Conservation (phyloP, 768 basidiomycete genomes). For the Phallus indusiatus region DNA sequence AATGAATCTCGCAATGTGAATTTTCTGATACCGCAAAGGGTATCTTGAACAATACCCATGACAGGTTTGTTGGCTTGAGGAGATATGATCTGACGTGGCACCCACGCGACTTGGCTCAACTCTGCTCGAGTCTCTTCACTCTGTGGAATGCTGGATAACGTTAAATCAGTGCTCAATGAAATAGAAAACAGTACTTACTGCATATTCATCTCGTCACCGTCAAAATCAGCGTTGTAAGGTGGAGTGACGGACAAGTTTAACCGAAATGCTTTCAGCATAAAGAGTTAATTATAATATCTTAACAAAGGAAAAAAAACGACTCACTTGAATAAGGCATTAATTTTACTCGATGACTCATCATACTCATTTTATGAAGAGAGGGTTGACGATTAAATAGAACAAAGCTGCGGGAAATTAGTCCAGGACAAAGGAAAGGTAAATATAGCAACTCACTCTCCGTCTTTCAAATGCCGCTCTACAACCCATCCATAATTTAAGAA, state of each 20-base stretch:
- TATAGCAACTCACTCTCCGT: slow-evolving; percentile 80
- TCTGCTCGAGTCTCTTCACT: slow-evolving; percentile 98
- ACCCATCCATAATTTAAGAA: slow-evolving; percentile 98
- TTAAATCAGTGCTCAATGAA: slow-evolving; percentile 3
- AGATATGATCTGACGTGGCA: slow-evolving; percentile 95
- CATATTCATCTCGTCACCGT: slow-evolving; percentile 99
- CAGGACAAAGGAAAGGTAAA: neutral
- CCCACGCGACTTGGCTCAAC: slow-evolving; percentile 97
- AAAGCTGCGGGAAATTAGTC: slow-evolving; percentile 36
- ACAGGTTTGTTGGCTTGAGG: slow-evolving; percentile 99
- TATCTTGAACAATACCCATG: slow-evolving; percentile 99
- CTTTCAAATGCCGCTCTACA: slow-evolving; percentile 93
- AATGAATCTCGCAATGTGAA: slow-evolving; percentile 94
- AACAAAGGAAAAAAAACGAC: slow-evolving; percentile 22
- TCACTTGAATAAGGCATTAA: slow-evolving; percentile 96
- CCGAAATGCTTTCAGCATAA: slow-evolving; percentile 49
- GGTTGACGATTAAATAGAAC: slow-evolving; percentile 98
- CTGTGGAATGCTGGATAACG: slow-evolving; percentile 70
- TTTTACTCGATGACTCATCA: slow-evolving; percentile 98
- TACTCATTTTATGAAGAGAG: slow-evolving; percentile 98
- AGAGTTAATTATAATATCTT: slow-evolving; percentile 7
- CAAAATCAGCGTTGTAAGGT: slow-evolving; percentile 99
- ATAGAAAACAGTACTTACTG: slow-evolving; percentile 56
- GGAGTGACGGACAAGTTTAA: slow-evolving; percentile 96
- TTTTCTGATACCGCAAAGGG: slow-evolving; percentile 94